Evolutionary conservation across 2,329 filamentous ascomycete species (phyloP), one percentile per base, ranked within the genome.

Genomic region (Metarhizium rileyi): DNA sequence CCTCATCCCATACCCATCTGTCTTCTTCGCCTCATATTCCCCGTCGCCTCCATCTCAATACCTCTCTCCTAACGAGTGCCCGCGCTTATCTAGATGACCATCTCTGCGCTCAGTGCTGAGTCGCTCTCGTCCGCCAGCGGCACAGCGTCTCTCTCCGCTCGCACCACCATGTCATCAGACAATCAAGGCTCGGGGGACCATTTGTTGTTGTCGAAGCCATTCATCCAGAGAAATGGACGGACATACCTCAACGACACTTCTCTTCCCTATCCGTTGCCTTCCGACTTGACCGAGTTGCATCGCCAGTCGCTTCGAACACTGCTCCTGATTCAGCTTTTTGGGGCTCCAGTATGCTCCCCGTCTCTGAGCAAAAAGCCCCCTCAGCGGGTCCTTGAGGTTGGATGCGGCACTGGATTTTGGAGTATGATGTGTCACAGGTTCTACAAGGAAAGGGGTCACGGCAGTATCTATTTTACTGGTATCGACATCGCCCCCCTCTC

Each of bases 391-490:
- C 75, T 97, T 23, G 91, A 97, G 62, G 69, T 96, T 30, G 90
- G 84, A 27, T 97, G 91, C 65, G 90, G 90, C 18, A 86, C 86
- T 20, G 91, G 82, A 23, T 87, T 94, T 63, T 96, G 90, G 90
- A 90, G 87, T 58, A 84, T 87, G 67, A 83, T 89, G 72, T 94
- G 88, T 64, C 86, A 95, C 65, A 81, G 87, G 33, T 86, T 87
- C 66, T 88, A 90, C 62, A 75, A 78, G 50, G 76, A 80, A 45
- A 74, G 78, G 49, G 88, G 88, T 14, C 77, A 86, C 61, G 69
- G 75, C 4, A 76, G 82, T 52, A 83, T 94, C 22, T 79, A 81
- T 5, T 95, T 94, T 62, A 87, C 85, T 0, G 90, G 90, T 1
- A 68, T 95, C 38, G 90, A 95, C 62, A 81, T 95, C 50, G 85